Percentiles rank a stretch among this genome's conserved stretches.
Conservation (phyloP, 345 rosid species). For the Populus euphratica region DNA sequence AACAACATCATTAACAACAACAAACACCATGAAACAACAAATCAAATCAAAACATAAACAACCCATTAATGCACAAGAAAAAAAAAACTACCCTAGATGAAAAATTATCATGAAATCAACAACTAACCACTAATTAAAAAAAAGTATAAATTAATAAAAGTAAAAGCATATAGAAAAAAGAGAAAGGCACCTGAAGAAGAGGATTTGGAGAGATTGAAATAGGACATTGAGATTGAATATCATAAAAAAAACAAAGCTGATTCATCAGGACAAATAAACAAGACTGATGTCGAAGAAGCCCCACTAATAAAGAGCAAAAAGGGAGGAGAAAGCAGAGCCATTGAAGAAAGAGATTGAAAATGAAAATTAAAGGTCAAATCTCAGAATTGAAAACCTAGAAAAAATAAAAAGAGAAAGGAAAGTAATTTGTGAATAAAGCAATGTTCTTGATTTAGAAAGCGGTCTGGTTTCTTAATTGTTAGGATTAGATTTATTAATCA, state of each 20-base stretch:
- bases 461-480: not conserved
- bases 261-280: conserved; percentile 40
- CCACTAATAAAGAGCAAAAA: conserved; percentile 29
- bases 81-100: not conserved
- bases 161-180: not conserved
- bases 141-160: not conserved
- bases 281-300: conserved; percentile 31
- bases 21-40: not conserved
- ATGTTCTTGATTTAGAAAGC: not conserved
- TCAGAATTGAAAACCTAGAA: not conserved
- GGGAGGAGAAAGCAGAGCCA: conserved; percentile 27
- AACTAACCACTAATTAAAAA: not conserved
- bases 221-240: conserved; percentile 53
- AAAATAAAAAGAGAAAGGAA: not conserved
- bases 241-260: conserved; percentile 39
- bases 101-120: not conserved
- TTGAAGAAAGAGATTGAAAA: conserved; percentile 7
- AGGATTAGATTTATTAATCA: not conserved
- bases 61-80: conserved; percentile 3
- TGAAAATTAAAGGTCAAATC: no score
- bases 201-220: conserved; percentile 49
- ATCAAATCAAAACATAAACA: conserved; percentile 6
- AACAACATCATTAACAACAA: not conserved
- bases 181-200: conserved; percentile 51
- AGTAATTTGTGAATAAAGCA: not conserved